A percentile compares a stretch with the other conserved stretches of the same genome.
Conservation (phyloP, 164 flowering plant genomes). For the Aristolochia fimbriata region DNA sequence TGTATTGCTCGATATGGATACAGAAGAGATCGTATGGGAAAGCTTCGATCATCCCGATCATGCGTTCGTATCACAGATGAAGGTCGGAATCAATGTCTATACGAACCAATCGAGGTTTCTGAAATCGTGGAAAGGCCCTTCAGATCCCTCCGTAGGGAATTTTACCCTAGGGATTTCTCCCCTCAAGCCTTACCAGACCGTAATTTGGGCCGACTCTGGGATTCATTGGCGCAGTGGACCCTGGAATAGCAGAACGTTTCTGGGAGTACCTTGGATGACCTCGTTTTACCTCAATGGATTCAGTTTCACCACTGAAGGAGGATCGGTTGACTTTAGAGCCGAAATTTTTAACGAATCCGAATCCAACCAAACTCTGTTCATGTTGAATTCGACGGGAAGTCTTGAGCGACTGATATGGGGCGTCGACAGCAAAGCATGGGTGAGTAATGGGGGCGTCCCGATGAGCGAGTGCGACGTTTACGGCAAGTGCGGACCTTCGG, state of each 20-base stretch:
- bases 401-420: not conserved
- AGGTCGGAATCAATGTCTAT: not conserved
- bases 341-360: not conserved
- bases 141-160: not conserved
- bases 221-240: not conserved
- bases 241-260: not conserved
- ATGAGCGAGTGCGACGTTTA: not conserved
- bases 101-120: not conserved
- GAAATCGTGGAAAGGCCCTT: not conserved
- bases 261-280: not conserved
- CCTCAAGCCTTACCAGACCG: not conserved
- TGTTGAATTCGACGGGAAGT: not conserved
- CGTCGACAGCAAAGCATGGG: not conserved
- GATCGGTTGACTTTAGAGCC: not conserved
- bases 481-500: not conserved
- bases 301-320: not conserved
- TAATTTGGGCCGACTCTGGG: not conserved
- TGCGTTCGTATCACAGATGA: not conserved
- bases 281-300: not conserved
- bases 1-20: conserved; percentile 9
- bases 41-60: conserved; percentile 11
- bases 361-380: not conserved
- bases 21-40: conserved; percentile 32
- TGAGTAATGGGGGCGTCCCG: not conserved
- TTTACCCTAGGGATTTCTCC: not conserved